These are phyloP conservation scores for Solanum habrochaites DNA, from an alignment of 257 asterid genomes.

Conservation along the genomic window DNA sequence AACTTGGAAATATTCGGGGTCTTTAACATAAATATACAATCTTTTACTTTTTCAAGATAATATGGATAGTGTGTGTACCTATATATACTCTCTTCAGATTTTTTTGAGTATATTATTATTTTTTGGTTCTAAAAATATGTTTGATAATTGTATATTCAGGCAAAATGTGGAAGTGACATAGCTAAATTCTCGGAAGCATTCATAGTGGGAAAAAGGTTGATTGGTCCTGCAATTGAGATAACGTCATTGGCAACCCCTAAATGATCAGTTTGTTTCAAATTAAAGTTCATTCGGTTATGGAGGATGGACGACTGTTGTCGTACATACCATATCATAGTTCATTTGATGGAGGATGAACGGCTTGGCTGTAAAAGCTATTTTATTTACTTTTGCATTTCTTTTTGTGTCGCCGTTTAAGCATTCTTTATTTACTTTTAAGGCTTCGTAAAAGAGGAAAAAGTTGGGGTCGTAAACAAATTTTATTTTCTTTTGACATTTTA, in stretches of 20 bases:
- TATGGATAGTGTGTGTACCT: neutral
- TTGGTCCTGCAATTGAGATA: constrained; percentile 57
- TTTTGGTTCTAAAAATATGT: neutral
- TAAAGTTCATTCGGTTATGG: too few relatives aligned
- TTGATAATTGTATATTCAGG: constrained; percentile 14
- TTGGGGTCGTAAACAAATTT: too few relatives aligned
- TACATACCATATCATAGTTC: too few relatives aligned
- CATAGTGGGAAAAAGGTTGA: constrained; percentile 51
- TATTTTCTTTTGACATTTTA: too few relatives aligned
- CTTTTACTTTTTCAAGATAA: neutral
- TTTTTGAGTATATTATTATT: neutral
- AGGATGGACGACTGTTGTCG: too few relatives aligned
- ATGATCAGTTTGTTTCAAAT: too few relatives aligned
- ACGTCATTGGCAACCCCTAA: constrained; percentile 30
- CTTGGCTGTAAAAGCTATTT: neutral
- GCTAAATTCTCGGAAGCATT: constrained; percentile 23
- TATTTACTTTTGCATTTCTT: neutral
- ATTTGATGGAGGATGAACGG: too few relatives aligned
- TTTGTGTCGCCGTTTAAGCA: too few relatives aligned
- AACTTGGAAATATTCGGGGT: too few relatives aligned
- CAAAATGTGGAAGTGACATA: constrained; percentile 11
- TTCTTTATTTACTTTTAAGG: too few relatives aligned
- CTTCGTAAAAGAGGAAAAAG: neutral
- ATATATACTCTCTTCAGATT: neutral
- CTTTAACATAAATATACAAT: neutral